Conservation (phyloP, 768 basidiomycete genomes). For the Myochromella boudieri region DNA sequence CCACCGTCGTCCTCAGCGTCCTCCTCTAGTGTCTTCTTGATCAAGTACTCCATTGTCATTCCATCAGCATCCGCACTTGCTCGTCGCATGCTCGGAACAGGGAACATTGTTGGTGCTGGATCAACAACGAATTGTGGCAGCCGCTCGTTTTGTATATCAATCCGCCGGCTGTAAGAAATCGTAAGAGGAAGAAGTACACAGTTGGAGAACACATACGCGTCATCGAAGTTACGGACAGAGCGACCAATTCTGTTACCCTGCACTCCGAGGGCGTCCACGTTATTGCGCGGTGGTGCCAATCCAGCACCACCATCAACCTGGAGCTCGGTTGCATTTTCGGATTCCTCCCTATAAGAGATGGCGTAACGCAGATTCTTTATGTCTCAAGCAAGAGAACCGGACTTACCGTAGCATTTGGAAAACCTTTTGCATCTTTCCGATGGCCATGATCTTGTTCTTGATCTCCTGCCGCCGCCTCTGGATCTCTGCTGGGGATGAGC, state of each 20-base stretch:
- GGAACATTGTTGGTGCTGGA: constrained; percentile 44
- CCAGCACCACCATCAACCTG: constrained; percentile 30
- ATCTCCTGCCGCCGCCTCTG: constrained; percentile 70
- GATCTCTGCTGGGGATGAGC: constrained; percentile 38
- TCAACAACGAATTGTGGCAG: constrained; percentile 55
- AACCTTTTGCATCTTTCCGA: constrained; percentile 88
- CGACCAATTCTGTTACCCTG: constrained; percentile 58
- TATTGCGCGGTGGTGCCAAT: constrained; percentile 24
- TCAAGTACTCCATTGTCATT: constrained; percentile 63
- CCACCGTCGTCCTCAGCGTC: constrained; percentile 51
- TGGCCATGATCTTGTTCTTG: constrained; percentile 92
- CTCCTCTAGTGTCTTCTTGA: constrained; percentile 62
- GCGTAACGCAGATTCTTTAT: constrained; percentile 3
- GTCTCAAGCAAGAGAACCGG: constrained; percentile 1
- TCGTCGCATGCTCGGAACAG: constrained; percentile 63
- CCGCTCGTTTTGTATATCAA: constrained; percentile 74
- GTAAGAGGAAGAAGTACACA: constrained; percentile 3
- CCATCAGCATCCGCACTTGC: constrained; percentile 40
- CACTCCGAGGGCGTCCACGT: constrained; percentile 58
- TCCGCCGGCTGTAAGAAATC: constrained; percentile 53
- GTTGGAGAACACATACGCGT: constrained; percentile 55
- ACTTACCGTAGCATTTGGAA: constrained; percentile 86
- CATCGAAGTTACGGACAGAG: constrained; percentile 70
- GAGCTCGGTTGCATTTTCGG: constrained; percentile 77
- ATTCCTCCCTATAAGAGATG: constrained; percentile 57